These are phyloP conservation scores for Aspergillus costaricaensis DNA, from an alignment of 2,329 filamentous ascomycete genomes.

Conservation along the genomic window DNA sequence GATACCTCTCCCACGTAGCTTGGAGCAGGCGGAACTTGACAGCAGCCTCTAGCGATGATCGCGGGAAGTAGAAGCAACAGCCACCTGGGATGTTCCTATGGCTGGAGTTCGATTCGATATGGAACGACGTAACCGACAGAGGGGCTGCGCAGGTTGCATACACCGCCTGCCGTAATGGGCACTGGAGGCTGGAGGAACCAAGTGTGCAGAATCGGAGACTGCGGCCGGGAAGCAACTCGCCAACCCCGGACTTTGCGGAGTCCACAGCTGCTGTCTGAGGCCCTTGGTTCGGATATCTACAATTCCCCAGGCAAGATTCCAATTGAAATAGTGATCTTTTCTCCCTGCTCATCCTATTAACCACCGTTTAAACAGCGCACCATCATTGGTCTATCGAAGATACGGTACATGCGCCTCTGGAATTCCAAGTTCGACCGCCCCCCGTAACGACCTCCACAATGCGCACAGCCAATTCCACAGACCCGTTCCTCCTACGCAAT, in stretches of 20 bases:
- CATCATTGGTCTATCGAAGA: not conserved
- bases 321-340: not conserved
- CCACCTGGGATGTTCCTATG: conserved; percentile 10
- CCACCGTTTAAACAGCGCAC: not conserved
- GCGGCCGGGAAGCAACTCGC: not conserved
- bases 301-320: not conserved
- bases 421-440: conserved; percentile 4
- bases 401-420: not conserved
- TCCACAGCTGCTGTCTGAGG: not conserved
- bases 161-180: conserved; percentile 23
- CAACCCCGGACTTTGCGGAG: conserved; percentile 23
- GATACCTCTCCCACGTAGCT: not conserved
- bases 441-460: conserved; percentile 18
- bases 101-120: conserved; percentile 7
- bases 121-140: conserved; percentile 29
- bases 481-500: conserved; percentile 8
- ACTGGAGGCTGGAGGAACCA: conserved; percentile 14
- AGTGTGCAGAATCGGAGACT: conserved; percentile 10
- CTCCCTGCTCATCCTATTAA: not conserved
- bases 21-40: not conserved
- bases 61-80: not conserved
- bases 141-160: conserved; percentile 28
- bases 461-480: conserved; percentile 10
- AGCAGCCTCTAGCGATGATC: not conserved
- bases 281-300: not conserved